Evolutionary conservation across 1,139 yeast species (phyloP), one percentile per base, ranked within the genome.

Genomic region (Meyerozyma smithsonii): DNA sequence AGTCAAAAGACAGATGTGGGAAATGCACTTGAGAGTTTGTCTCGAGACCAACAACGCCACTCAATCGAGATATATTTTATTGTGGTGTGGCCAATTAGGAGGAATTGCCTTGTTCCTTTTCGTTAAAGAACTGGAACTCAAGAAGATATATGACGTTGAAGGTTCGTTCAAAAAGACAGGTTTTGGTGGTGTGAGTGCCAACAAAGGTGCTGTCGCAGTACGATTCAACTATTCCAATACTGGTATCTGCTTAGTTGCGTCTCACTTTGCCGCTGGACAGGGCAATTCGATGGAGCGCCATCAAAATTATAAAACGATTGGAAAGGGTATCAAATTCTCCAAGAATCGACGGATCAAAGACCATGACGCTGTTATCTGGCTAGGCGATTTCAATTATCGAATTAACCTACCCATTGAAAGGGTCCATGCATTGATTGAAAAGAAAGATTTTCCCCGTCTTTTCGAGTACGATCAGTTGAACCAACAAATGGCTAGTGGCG

Each of bases 351-450:
- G 66, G 48, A 74, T 74, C 35, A 69, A 61, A 51, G 94, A 88
- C 51, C 96, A 88, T 57, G 96, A 90, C 54, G 79, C 80, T 32
- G 81, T 90, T n/a, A 75, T 92, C 40, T 88, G 97, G 89, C 63
- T 87, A 37, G 99, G 99, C 25, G 99, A 92, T 58, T 74, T 94
- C 61, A 92, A 92, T 58, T 92, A 86, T 61, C 73, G 99, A 49
- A 79, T 92, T 35, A 71, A 77, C 10, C 64, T 85, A 40, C 70
- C 81, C 2, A 83, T 85, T 48, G 89, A 81, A 33, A 47, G 46
- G 30, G 94, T 87, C 2, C 74, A 88, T 50, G 62, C 66, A 4
- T 59, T 75, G 47, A 68, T 81, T 26, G 68, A 74, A 16, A 64
- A 65, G 10, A 67, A 72, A n/a, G 72, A 79, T 16, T 73, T 71